These are phyloP conservation scores for Pascua guehoae DNA, from an alignment of 1,284 basidiomycete genomes.

Conservation along the genomic window DNA sequence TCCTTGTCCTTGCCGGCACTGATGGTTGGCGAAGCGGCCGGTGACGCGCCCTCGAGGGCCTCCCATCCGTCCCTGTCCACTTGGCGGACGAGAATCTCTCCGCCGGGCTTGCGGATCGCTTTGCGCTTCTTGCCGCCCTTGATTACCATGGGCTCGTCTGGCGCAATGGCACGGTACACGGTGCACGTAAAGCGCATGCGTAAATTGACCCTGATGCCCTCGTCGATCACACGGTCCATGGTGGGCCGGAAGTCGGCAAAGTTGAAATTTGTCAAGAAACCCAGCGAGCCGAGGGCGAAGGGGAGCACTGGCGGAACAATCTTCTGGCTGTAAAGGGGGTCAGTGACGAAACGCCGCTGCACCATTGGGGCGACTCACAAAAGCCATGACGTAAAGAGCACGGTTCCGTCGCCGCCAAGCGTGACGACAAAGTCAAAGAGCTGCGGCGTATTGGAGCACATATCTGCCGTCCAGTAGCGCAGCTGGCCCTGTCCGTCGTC, in stretches of 20 bases:
- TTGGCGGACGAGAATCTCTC: conserved; percentile 91
- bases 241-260: conserved; percentile 82
- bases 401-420: conserved; percentile 97
- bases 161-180: conserved; percentile 82
- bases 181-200: conserved; percentile 99
- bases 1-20: conserved; percentile 72
- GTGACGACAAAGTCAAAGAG: conserved; percentile 98
- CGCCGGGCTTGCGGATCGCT: conserved; percentile 84
- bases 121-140: conserved; percentile 55
- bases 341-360: not conserved
- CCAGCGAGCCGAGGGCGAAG: conserved; percentile 96
- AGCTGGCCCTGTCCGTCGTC: conserved; percentile 74
- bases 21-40: not conserved
- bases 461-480: conserved; percentile 93
- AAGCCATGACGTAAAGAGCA: conserved; percentile 98
- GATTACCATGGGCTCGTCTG: conserved; percentile 55
- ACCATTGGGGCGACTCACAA: conserved; percentile 54
- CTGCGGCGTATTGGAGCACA: conserved; percentile 89
- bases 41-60: conserved; percentile 68
- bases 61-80: conserved; percentile 88
- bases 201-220: conserved; percentile 93
- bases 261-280: conserved; percentile 98
- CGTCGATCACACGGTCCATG: conserved; percentile 84
- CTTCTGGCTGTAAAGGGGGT: conserved; percentile 58
- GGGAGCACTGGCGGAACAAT: conserved; percentile 96